Evolutionary conservation across 441 rosid genomes (phyloP), one percentile per base, ranked within the genome.

Genomic region (Pelargonium citronellum): DNA sequence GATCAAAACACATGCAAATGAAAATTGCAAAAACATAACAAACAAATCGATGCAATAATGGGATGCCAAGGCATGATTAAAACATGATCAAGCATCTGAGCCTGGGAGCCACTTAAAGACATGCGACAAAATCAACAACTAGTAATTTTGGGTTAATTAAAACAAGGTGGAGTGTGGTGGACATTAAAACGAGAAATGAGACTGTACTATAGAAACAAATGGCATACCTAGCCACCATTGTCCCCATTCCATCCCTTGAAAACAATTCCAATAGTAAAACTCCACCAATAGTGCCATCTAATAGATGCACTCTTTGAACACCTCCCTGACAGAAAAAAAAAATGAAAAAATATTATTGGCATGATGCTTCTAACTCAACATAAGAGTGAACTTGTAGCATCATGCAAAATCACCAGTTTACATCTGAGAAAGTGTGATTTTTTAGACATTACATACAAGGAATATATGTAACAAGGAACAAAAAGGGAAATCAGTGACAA

Each of bases 201-300:
- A 57, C 8, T 17, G 27, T 57, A 17, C 4, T 19, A 20, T 57
- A 71, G 6, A 43, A 43, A 74, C 71, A 43, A n/a, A 71, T 49
- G 73, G 73, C 78, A 75, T 80, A 93, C 97, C 97, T 94, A 47
- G 97, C 99, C 20, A 94, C 97, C 99, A 94, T 94, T 55, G 98
- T 94, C 74, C 98, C 98, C 91, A 91, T 84, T 58, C 99, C 99
- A 76, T 94, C 99, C 82, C 99, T 87, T 82, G 91, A 91, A 72
- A 94, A 91, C 69, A 94, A 85, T 79, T 94, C 99, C 79, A 94
- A 76, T 68, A 94, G 79, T 53, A 94, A 77, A 70, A 92, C 97
- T 60, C 98, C 98, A 69, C 93, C 83, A 73, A 89, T 83, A 69
- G 97, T 94, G 70, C 98, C 98, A 82, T 94, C 95, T 73, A 91